Evolutionary conservation across 2,329 filamentous ascomycete species (phyloP), one percentile per base, ranked within the genome.

Genomic region (Trichoderma gracile): DNA sequence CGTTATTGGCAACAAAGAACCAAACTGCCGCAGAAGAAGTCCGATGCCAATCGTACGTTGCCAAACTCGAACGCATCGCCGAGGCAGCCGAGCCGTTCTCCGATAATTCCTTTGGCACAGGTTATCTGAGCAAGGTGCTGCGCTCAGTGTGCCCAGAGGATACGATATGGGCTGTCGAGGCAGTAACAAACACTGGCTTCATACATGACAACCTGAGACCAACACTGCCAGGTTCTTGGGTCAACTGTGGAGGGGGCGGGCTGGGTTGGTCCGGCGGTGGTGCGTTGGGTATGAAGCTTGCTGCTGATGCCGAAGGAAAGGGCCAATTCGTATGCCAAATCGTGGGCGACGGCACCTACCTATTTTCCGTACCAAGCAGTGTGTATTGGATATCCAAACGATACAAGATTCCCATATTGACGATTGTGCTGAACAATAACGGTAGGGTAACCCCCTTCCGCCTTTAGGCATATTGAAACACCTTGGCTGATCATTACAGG

Each of bases 201-300:
- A 55, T 55, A 2, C 38, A 55, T 8, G 33, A 55, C 21, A 55
- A 55, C 8, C 1, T 55, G 12, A 55, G 52, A 5, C 52, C 52
- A 55, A 42, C 33, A 14, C 52, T n/a, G 1, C 52, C 52, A 42
- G 52, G 52, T 2, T 55, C 52, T 7, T 55, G 52, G 52, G 43
- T 55, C 33, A 55, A 55, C 42, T 55, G 33, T 9, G 52, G 52
- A 25, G 52, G 33, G 3, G 52, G 52, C 42, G 52, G 52, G 3
- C 52, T 55, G 8, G 52, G 52, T 25, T 55, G 52, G 52, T 55
- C 52, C 19, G 52, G 52, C 14, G 52, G 52, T 43, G 52, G 52
- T 7, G 52, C 52, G 25, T 38, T 55, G 5, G 52, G 52, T 21
- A 55, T 55, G 9, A 55, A 55, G 33, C 52, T 55, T 15, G 33